Evolutionary conservation across 1,284 basidiomycete species (phyloP).

Genomic region (Xerocomus minutiporus): DNA sequence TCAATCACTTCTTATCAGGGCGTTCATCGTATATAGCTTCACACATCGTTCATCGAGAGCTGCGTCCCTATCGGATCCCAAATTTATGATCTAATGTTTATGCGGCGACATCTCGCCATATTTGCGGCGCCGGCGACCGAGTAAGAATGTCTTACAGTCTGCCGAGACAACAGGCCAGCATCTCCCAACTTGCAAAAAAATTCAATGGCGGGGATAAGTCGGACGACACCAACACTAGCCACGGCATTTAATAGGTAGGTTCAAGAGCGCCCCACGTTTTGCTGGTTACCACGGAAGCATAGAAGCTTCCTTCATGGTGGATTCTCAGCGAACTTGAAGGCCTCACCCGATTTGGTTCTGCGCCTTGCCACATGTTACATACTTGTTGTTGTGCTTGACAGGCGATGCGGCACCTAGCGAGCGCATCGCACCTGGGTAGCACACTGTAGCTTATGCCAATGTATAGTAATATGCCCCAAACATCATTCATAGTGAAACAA

Average conservation of each 20-base stretch:
- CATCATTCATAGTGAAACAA: constrained; percentile 33
- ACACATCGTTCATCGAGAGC: constrained; percentile 29
- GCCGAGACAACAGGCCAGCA: neutral
- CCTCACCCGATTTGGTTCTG: constrained; percentile 11
- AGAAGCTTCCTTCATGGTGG: constrained; percentile 24
- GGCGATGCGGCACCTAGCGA: constrained; percentile 8
- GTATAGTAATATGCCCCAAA: constrained; percentile 12
- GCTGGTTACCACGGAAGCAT: constrained; percentile 34
- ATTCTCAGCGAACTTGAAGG: constrained; percentile 20
- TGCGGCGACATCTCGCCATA: constrained; percentile 17
- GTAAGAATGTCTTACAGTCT: neutral
- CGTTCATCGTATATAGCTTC: constrained; percentile 35
- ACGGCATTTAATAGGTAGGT: constrained; percentile 22
- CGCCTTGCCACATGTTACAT: constrained; percentile 3
- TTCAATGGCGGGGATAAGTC: constrained; percentile 15
- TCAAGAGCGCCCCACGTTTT: constrained; percentile 25
- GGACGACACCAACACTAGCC: constrained; percentile 18
- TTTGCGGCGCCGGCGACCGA: neutral
- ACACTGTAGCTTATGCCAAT: constrained; percentile 4
- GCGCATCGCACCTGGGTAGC: constrained; percentile 10
- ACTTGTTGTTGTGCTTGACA: constrained; percentile 7
- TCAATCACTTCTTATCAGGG: constrained; percentile 45
- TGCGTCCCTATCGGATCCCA: constrained; percentile 32
- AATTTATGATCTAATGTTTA: constrained; percentile 25
- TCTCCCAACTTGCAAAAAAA: neutral